phyloP scores from a whole-genome alignment of 768 basidiomycete genomes.

The Russula ochroleuca region DNA sequence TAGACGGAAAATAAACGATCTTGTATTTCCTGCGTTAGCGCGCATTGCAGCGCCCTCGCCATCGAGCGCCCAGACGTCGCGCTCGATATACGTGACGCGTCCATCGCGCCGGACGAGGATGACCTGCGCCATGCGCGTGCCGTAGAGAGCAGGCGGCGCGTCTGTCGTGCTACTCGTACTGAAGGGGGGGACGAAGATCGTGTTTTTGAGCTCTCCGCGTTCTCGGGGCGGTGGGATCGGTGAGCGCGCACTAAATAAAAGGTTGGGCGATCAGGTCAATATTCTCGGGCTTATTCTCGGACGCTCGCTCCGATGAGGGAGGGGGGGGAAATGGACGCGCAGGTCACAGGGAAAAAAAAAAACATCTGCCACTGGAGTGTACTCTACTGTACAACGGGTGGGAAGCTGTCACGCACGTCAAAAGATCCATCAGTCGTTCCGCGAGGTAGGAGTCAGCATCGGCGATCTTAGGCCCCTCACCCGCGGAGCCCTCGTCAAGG shows the following conservation, averaged over 20 bases:
- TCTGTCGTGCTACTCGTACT: slow-evolving; percentile 25
- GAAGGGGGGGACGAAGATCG: slow-evolving; percentile 61
- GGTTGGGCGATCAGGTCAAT: not conserved
- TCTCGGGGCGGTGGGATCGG: slow-evolving; percentile 37
- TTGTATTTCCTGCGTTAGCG: slow-evolving; percentile 43
- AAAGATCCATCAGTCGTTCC: slow-evolving; percentile 57
- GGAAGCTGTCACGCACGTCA: slow-evolving; percentile 53
- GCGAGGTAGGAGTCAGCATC: slow-evolving; percentile 55
- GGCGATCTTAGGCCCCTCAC: slow-evolving; percentile 27
- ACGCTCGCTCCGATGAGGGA: not conserved
- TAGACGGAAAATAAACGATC: slow-evolving; percentile 49
- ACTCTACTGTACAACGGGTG: not conserved
- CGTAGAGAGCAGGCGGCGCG: slow-evolving; percentile 41
- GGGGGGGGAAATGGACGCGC: not conserved
- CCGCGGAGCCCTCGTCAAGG: slow-evolving; percentile 32
- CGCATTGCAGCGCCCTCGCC: slow-evolving; percentile 39
- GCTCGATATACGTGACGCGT: slow-evolving; percentile 61
- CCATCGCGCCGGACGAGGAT: slow-evolving; percentile 60
- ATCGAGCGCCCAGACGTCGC: slow-evolving; percentile 58
- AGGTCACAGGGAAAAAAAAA: too few species aligned
- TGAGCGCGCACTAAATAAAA: slow-evolving; percentile 1
- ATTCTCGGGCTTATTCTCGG: not conserved
- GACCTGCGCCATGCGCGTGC: slow-evolving; percentile 70
- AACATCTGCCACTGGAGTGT: too few species aligned
- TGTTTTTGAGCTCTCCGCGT: slow-evolving; percentile 54